Conservation (phyloP, 305 asterid species). For the Ilex paraguariensis region DNA sequence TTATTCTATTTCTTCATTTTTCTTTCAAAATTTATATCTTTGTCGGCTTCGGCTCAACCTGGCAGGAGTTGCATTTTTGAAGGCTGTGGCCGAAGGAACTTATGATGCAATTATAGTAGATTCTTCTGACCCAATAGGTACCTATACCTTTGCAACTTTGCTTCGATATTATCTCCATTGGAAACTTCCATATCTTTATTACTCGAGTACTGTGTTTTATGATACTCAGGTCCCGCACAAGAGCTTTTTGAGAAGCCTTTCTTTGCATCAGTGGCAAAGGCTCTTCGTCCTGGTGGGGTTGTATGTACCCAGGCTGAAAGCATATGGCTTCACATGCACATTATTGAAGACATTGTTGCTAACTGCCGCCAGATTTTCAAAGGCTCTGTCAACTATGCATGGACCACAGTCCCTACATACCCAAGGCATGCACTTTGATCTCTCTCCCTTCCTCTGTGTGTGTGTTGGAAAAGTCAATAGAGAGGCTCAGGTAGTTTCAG, state of each 20-base stretch:
- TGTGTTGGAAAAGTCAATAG: neutral
- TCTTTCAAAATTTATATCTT: neutral
- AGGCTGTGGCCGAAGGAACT: slow-evolving; percentile 79
- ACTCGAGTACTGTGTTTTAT: slow-evolving; percentile 4
- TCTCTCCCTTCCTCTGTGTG: slow-evolving; percentile 8
- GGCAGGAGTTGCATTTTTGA: slow-evolving; percentile 89
- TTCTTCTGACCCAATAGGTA: slow-evolving; percentile 98
- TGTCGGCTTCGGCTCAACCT: slow-evolving; percentile 6
- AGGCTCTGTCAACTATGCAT: slow-evolving; percentile 96
- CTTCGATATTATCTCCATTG: slow-evolving; percentile 1
- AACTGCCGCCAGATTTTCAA: slow-evolving; percentile 91
- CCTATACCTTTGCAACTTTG: slow-evolving; percentile 3
- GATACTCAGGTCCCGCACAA: slow-evolving; percentile 79
- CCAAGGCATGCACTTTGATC: slow-evolving; percentile 46
- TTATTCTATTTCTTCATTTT: neutral
- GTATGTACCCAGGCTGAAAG: slow-evolving; percentile 97
- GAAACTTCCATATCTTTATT: slow-evolving; percentile 1
- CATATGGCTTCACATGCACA: slow-evolving; percentile 99
- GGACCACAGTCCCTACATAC: slow-evolving; percentile 98
- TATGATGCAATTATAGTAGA: slow-evolving; percentile 93
- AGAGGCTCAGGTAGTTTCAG: no score
- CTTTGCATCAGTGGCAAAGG: slow-evolving; percentile 72
- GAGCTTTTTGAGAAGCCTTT: slow-evolving; percentile 96
- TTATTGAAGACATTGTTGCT: slow-evolving; percentile 75
- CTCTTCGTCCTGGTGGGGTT: slow-evolving; percentile 98